phyloP scores from a whole-genome alignment of 2,329 filamentous ascomycete species.

The Capronia epimyces region DNA sequence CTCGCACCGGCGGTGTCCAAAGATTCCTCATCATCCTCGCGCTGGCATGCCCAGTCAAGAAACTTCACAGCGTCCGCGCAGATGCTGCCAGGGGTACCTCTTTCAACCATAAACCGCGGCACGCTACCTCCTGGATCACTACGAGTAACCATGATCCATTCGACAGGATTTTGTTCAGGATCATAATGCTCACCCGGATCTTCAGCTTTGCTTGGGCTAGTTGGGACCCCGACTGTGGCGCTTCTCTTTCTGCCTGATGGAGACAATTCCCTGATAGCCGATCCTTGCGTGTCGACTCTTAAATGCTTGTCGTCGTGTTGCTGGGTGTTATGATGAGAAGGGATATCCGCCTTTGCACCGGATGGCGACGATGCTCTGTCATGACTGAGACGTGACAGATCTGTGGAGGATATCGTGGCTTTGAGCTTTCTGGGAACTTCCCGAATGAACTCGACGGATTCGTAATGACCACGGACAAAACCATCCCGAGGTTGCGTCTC shows the following conservation, averaged over 20 bases:
- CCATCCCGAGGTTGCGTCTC: conserved; percentile 64
- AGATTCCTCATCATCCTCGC: conserved; percentile 42
- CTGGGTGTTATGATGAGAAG: conserved; percentile 1
- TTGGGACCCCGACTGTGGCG: conserved; percentile 19
- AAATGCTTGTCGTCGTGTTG: conserved; percentile 13
- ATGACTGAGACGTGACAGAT: conserved; percentile 34
- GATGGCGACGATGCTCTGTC: conserved; percentile 27
- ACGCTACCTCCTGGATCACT: conserved; percentile 86
- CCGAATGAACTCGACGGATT: conserved; percentile 84
- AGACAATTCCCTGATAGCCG: conserved; percentile 15
- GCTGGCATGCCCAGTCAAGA: conserved; percentile 65
- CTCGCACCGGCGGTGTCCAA: conserved; percentile 13
- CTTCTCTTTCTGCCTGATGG: conserved; percentile 19
- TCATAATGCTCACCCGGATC: conserved; percentile 33
- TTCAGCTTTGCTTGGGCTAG: conserved; percentile 1
- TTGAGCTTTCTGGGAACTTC: conserved; percentile 62
- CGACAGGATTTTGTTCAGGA: conserved; percentile 60
- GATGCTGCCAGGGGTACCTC: conserved; percentile 76
- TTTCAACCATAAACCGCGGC: conserved; percentile 84
- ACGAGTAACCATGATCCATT: conserved; percentile 90
- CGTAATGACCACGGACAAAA: conserved; percentile 79
- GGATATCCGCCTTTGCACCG: neutral
- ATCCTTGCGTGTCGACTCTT: conserved; percentile 12
- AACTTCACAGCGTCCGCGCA: conserved; percentile 75
- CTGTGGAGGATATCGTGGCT: conserved; percentile 43